Conservation (phyloP, 208 protist species). For the Wallacemonas sp. region DNA sequence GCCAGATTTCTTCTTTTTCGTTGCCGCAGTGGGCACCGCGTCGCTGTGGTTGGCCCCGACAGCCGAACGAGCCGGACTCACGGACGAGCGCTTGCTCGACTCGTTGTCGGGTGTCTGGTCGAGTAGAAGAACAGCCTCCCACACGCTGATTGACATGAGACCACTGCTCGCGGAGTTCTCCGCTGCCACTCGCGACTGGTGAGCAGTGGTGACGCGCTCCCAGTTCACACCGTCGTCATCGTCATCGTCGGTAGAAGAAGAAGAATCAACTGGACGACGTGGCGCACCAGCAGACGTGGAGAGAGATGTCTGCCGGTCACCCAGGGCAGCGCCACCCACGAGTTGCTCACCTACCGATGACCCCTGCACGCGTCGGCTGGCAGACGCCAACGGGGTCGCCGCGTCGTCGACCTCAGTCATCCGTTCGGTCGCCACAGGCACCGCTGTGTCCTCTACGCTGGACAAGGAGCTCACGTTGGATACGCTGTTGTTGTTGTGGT, state of each 20-base stretch:
- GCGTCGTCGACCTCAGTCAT: not conserved
- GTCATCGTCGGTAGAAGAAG: not conserved
- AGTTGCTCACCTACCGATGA: not conserved
- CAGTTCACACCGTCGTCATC: not conserved
- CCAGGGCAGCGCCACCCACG: not conserved
- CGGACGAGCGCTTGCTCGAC: conserved; percentile 5
- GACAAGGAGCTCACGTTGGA: not conserved
- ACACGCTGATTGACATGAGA: conserved; percentile 14
- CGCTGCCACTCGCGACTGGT: not conserved
- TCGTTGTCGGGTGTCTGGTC: conserved; percentile 24
- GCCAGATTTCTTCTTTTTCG: conserved; percentile 15
- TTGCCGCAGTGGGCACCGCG: no score
- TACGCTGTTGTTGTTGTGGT: not conserved
- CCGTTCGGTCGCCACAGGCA: not conserved
- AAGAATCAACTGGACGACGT: not conserved
- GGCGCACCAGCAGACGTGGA: not conserved
- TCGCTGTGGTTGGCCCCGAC: not conserved
- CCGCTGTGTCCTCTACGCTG: not conserved
- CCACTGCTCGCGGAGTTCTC: not conserved
- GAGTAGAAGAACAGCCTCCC: conserved; percentile 16
- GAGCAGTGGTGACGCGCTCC: not conserved
- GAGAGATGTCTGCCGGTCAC: not conserved
- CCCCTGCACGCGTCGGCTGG: not conserved
- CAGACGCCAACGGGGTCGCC: no score
- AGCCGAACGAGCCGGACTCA: not conserved